Base-by-base conservation (phyloP, 2,329 filamentous ascomycete genomes). In the Colletotrichum orchidophilum region DNA sequence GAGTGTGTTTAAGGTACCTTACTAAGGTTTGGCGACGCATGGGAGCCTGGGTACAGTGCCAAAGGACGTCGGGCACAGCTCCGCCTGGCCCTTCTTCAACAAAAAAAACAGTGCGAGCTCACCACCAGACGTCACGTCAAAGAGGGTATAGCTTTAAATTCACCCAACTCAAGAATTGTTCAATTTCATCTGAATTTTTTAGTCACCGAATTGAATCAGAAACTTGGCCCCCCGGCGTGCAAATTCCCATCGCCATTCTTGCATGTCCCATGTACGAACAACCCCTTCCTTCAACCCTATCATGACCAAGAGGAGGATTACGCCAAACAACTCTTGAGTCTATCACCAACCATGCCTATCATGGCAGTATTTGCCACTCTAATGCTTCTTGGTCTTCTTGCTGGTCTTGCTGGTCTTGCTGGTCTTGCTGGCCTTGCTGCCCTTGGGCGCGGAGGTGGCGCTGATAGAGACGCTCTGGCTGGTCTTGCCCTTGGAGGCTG, bases 381-480 rank as follows among this genome's bases (percentile, higher is more conserved):
- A 29, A 7, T 35, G 27, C 7, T 21, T 29, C n/a, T 6, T 26
- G 26, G n/a, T 26, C 18, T 5, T 61, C n/a, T 24, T 24, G 12
- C 3, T 21, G 27, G 21, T 18, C 24, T 55, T 21, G 1, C 9
- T 18, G 9, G 52, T 26, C 26, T 54, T 54, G 26, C 24, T 18
- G 26, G 2, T 9, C 52, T 55, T 27, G 27, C 2, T 12, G n/a
- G 24, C 3, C 11, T 49, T 27, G 11, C 42, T 46, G 29, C 59
- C 29, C 24, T 39, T 35, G 52, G 68, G 63, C 24, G 53, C 27
- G 13, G 69, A 71, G n/a, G 66, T 65, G 3, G 77, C 80, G 62
- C 75, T 60, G 73, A 84, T 84, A 63, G 80, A 72, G 24, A 85
- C 78, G 58, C 77, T 76, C 74, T 79, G 75, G 74, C 81, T 83